Evolutionary conservation across 176 grass and related monocot species (phyloP), one percentile per base, ranked within the genome.

Genomic region (Oropetium thomaeum): DNA sequence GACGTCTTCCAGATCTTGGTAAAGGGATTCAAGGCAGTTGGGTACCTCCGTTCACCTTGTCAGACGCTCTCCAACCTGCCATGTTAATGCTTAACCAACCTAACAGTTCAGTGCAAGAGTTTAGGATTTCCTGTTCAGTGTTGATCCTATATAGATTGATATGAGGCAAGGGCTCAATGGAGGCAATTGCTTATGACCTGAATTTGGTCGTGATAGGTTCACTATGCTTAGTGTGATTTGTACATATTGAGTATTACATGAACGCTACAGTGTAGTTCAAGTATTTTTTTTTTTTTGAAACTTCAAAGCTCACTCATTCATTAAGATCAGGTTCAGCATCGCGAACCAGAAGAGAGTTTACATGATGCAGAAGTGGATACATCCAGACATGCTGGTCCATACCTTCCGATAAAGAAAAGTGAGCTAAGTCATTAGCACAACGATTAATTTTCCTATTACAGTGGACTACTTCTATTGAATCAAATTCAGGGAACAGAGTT

Each of bases 1-100:
- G 43, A 42, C 39, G 30, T 52, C 54, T 42, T 42, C 74, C 62
- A 30, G 19, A 55, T 74, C 8, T 42, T 62, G 80, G 34, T 60
- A 52, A 14, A 10, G 57, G 28, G 47, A 12, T 32, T 57, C 58
- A 57, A 35, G 35, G 28, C 40, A n/a, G 32, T 32, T 38, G 10
- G 67, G 23, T 58, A 44, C n/a, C 16, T 65, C 10, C 29, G 27
- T 39, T 5, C 49, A 55, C 29, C 22, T 8, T 15, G 9, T 17
- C 23, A 20, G 30, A 44, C 13, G 8, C 14, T 67, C 62, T 20
- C 47, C 0, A n/a, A n/a, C 27, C 27, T n/a, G 30, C 29, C 32
- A 20, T 32, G n/a, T 40, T 78, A 68, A 57, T 12, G 25, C 28
- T 55, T 57, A 26, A 1, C 30, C 47, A 33, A 25, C 32, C 57